Conservation (phyloP, 2,329 filamentous ascomycete species). For the Aspergillus tanneri region DNA sequence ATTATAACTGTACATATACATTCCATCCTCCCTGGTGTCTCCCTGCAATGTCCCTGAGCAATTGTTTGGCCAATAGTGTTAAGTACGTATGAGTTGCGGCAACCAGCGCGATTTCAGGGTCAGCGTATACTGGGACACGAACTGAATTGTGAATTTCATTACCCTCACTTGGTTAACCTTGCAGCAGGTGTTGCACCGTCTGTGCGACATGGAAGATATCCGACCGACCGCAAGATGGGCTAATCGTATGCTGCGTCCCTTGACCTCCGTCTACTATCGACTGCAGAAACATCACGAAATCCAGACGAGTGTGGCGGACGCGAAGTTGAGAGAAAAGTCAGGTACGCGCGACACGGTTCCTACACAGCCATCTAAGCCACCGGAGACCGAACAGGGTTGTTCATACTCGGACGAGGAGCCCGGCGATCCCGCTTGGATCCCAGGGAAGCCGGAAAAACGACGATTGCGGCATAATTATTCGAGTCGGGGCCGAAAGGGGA, state of each 20-base stretch:
- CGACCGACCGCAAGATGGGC: slow-evolving; percentile 45
- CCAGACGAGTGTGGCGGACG: slow-evolving; percentile 27
- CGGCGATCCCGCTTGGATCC: slow-evolving; percentile 43
- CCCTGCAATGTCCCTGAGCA: neutral
- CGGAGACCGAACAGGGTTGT: slow-evolving; percentile 13
- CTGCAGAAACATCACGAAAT: slow-evolving; percentile 43
- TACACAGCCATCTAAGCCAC: slow-evolving; percentile 8
- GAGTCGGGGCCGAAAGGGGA: slow-evolving; percentile 26
- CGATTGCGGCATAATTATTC: slow-evolving; percentile 42
- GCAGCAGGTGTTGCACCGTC: slow-evolving; percentile 1
- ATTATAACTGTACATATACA: slow-evolving; percentile 1
- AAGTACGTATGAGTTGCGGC: slow-evolving; percentile 11
- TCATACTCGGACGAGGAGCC: slow-evolving; percentile 37
- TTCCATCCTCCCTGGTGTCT: slow-evolving; percentile 1
- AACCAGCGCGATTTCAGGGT: slow-evolving; percentile 8
- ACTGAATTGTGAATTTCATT: neutral
- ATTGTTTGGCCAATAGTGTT: slow-evolving; percentile 8
- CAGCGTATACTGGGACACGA: neutral
- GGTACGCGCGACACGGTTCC: slow-evolving; percentile 6
- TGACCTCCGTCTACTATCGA: slow-evolving; percentile 41
- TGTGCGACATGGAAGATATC: slow-evolving; percentile 36
- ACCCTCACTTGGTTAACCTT: neutral
- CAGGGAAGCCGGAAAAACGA: slow-evolving; percentile 33
- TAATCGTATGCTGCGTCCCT: slow-evolving; percentile 44
- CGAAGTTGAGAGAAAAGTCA: slow-evolving; percentile 19